phyloP scores from a whole-genome alignment of 495 filamentous ascomycete genomes.

The Chaetomium tenue region DNA sequence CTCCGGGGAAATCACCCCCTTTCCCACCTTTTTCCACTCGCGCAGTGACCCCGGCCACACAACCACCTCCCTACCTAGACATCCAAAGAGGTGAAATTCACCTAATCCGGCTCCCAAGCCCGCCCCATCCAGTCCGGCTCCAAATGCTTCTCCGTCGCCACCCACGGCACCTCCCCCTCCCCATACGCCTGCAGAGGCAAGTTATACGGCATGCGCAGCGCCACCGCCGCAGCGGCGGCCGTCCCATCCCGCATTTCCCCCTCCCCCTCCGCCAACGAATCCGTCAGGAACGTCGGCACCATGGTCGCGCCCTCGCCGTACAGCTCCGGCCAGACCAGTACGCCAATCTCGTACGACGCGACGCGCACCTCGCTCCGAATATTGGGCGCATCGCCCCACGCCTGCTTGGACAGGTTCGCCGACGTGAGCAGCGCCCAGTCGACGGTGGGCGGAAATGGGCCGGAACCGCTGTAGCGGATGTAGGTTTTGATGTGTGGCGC shows the following conservation, averaged over 20 bases:
- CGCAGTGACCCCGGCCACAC: not conserved
- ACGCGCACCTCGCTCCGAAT: constrained; percentile 63
- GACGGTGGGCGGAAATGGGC: too few relatives aligned
- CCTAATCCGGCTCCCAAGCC: constrained; percentile 27
- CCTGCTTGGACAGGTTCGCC: constrained; percentile 85
- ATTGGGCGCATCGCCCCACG: constrained; percentile 70
- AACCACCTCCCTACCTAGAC: not conserved
- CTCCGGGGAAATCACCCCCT: not conserved
- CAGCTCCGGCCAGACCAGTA: constrained; percentile 78
- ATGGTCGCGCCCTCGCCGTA: constrained; percentile 57
- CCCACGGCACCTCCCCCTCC: constrained; percentile 71
- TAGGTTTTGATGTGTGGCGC: constrained; percentile 94
- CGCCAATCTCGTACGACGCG: constrained; percentile 81
- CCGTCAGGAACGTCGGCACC: constrained; percentile 65
- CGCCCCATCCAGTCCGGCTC: constrained; percentile 69
- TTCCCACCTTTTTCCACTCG: not conserved
- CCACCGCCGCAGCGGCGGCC: constrained; percentile 46
- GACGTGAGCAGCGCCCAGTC: constrained; percentile 87
- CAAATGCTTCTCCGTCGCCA: constrained; percentile 58
- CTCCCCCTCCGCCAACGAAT: constrained; percentile 43
- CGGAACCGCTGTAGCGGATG: constrained; percentile 69
- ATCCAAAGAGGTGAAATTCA: too few relatives aligned
- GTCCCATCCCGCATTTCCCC: constrained; percentile 18
- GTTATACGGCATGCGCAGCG: constrained; percentile 80
- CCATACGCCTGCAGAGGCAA: constrained; percentile 69